phyloP scores from a whole-genome alignment of 768 basidiomycete genomes.

The Leucocoprinus leucothites region DNA sequence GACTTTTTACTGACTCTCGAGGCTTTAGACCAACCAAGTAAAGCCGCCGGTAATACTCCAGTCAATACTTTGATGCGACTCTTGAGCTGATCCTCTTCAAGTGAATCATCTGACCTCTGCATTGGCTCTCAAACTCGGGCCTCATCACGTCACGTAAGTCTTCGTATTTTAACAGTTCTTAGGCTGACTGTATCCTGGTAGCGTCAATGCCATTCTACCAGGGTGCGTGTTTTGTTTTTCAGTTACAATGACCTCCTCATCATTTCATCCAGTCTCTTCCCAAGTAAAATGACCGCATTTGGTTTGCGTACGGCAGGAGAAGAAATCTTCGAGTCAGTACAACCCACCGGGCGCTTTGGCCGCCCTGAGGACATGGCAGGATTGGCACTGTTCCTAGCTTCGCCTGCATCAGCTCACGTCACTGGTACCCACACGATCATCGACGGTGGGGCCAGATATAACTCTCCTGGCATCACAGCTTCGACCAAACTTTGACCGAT shows the following conservation, averaged over 20 bases:
- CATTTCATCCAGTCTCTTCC: conserved; percentile 47
- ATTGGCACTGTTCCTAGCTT: conserved; percentile 63
- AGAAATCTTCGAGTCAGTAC: conserved; percentile 44
- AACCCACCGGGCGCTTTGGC: conserved; percentile 73
- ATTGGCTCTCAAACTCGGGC: conserved; percentile 64
- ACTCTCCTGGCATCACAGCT: neutral
- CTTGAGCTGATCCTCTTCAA: conserved; percentile 15
- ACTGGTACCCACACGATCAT: conserved; percentile 73
- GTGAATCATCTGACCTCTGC: conserved; percentile 78
- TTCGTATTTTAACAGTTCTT: neutral
- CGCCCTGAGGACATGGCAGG: conserved; percentile 69
- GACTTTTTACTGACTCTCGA: neutral
- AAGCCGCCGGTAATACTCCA: conserved; percentile 57
- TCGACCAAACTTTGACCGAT: neutral
- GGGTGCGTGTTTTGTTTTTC: conserved; percentile 41
- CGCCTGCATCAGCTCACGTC: conserved; percentile 69
- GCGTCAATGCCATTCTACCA: conserved; percentile 82
- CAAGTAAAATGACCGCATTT: conserved; percentile 82
- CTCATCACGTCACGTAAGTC: conserved; percentile 62
- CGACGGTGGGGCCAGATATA: conserved; percentile 57
- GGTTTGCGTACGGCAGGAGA: conserved; percentile 57
- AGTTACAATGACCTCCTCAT: neutral
- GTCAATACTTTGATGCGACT: neutral
- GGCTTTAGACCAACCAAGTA: conserved; percentile 68
- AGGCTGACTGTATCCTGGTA: conserved; percentile 21